Conservation (phyloP, 768 basidiomycete species). For the Tylopilus vinaceipallidus region DNA sequence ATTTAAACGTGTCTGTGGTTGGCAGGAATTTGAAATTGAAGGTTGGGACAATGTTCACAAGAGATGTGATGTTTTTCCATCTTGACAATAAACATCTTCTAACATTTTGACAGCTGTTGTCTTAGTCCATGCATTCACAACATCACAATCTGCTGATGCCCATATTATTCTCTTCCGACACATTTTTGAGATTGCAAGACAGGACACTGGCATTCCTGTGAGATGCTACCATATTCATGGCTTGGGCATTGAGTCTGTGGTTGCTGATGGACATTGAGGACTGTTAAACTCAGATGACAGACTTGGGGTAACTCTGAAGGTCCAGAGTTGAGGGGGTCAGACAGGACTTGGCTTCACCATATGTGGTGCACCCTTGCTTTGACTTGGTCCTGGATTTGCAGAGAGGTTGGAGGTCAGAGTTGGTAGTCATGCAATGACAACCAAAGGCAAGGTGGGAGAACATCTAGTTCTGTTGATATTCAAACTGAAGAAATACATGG, state of each 20-base stretch:
- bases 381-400: too few species aligned
- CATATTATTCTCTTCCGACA: conserved; percentile 21
- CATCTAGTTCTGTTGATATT: too few species aligned
- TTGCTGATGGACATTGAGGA: conserved; percentile 8
- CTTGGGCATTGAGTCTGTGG: background rate
- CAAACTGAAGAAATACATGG: too few species aligned
- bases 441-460: too few species aligned
- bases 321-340: too few species aligned
- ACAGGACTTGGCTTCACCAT: too few species aligned
- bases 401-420: too few species aligned
- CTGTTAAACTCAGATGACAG: too few species aligned
- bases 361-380: too few species aligned
- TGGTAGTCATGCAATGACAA: too few species aligned
- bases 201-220: background rate
- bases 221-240: background rate
- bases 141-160: conserved; percentile 24
- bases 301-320: too few species aligned
- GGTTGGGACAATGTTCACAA: background rate
- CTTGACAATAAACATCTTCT: too few species aligned
- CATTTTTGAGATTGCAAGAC: conserved; percentile 16
- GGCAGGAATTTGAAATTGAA: conserved; percentile 3
- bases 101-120: conserved; percentile 6
- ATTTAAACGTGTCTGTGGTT: background rate
- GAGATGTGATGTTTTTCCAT: background rate
- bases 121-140: conserved; percentile 23